These are phyloP conservation scores for Xerophyta viscosa DNA, from an alignment of 106 monocot genomes.

Conservation along the genomic window DNA sequence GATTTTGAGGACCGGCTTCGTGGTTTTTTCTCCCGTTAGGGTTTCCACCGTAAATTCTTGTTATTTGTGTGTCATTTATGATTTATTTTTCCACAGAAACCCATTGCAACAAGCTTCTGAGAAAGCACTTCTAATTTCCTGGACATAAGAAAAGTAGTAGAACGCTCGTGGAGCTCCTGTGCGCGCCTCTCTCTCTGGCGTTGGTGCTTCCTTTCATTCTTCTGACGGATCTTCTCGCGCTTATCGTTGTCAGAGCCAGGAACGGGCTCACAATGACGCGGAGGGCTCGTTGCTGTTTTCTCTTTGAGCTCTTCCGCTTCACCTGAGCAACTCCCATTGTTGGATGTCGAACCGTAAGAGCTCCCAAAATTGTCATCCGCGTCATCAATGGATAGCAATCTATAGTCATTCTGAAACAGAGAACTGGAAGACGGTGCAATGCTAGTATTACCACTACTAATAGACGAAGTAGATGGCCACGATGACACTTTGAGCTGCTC, in stretches of 20 bases:
- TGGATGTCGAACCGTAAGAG: slow-evolving; percentile 65
- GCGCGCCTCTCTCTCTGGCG: slow-evolving; percentile 76
- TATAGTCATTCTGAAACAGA: slow-evolving; percentile 15
- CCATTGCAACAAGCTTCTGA: slow-evolving; percentile 76
- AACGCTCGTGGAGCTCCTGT: slow-evolving; percentile 70
- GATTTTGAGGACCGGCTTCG: no score
- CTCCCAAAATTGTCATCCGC: slow-evolving; percentile 38
- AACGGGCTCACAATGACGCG: slow-evolving; percentile 26
- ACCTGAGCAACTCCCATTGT: slow-evolving; percentile 71
- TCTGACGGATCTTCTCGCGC: slow-evolving; percentile 83
- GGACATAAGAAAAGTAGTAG: slow-evolving; percentile 61
- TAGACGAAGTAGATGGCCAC: slow-evolving; percentile 20
- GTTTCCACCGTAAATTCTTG: no score
- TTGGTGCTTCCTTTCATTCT: slow-evolving; percentile 95
- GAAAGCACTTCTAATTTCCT: slow-evolving; percentile 70
- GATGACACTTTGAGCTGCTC: slow-evolving; percentile 32
- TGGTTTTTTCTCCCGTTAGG: no score
- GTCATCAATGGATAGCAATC: slow-evolving; percentile 32
- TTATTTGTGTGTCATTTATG: no score
- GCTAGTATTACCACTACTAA: slow-evolving; percentile 14
- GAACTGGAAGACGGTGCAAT: slow-evolving; percentile 13
- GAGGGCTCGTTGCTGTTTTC: slow-evolving; percentile 18
- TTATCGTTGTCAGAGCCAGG: slow-evolving; percentile 76
- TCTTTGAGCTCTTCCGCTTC: slow-evolving; percentile 79
- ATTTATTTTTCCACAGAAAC: no score